Evolutionary conservation across 1,284 basidiomycete species (phyloP), one percentile per base, ranked within the genome.

Genomic region (Cerrena zonata): DNA sequence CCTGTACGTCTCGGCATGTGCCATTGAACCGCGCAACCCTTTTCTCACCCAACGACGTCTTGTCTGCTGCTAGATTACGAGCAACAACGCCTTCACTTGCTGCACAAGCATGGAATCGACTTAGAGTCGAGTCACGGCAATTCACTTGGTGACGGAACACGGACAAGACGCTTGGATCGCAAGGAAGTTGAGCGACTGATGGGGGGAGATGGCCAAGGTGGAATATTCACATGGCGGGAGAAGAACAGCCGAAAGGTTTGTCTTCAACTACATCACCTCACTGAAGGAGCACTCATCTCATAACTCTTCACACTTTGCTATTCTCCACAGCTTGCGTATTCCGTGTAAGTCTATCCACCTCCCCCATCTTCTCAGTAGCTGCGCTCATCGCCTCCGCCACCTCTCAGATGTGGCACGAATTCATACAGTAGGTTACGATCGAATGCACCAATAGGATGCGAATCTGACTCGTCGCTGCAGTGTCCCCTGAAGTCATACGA

Each of bases 401-500:
- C 58, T 52, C 52, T 53, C 63, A 89, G 86, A 52, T 91, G 86
- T 64, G 88, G 88, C 10, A 94, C 91, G 2, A 94, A 94, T 69
- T 92, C 89, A 41, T 94, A 94, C 69, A 94, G 91, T 91, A 72
- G 71, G 84, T 47, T 12, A 23, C 27, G 45, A 37, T 53, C 22
- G 23, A 43, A 46, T 24, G 38, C 12, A 23, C 18, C 21, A 36
- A 36, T 37, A 44, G 36, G 43, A 47, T 23, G 41, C 36, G 45
- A 11, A 21, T 45, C 26, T 51, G 50, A 41, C 53, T 45, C 40
- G 47, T 18, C 27, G 52, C 64, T 62, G 57, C 68, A 86, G 89
- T 91, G 91, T 93, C 91, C 10, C 92, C 93, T 26, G 95, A 98
- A 67, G 94, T 98, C 38, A 91, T 99, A 60, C 82, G 93, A 61